phyloP scores from a whole-genome alignment of 768 basidiomycete species.

The Suillus luteus region DNA sequence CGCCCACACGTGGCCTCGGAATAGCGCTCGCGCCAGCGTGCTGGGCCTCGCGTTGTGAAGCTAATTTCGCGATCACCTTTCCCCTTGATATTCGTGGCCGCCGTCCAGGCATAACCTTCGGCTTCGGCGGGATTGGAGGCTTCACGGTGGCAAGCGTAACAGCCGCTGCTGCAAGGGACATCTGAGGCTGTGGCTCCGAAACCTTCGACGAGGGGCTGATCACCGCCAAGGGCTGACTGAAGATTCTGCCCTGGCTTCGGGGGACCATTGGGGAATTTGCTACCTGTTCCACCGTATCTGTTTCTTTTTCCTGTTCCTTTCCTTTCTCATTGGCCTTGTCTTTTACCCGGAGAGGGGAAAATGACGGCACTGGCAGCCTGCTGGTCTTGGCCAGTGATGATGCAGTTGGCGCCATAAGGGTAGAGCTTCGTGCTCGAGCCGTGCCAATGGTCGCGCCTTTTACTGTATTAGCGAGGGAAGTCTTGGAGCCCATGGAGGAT shows the following conservation, averaged over 20 bases:
- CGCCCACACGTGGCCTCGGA: conserved; percentile 14
- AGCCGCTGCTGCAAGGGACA: conserved; percentile 36
- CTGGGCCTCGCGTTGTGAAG: conserved; percentile 61
- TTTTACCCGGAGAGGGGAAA: conserved; percentile 19
- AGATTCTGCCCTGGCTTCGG: conserved; percentile 42
- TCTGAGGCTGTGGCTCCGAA: conserved; percentile 21
- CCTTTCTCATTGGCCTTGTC: conserved; percentile 15
- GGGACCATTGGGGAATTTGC: conserved; percentile 36
- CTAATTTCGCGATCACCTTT: conserved; percentile 74
- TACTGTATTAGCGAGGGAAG: conserved; percentile 17
- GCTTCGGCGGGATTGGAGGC: conserved; percentile 26
- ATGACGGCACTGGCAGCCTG: conserved; percentile 26
- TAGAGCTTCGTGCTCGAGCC: conserved; percentile 35
- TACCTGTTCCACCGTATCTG: conserved; percentile 32
- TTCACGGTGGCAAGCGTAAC: conserved; percentile 24
- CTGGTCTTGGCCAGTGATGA: conserved; percentile 69
- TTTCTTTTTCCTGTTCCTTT: conserved; percentile 17
- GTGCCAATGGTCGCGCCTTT: conserved; percentile 12
- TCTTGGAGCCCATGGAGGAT: conserved; percentile 34
- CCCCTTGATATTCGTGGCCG: conserved; percentile 82
- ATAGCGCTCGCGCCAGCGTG: conserved; percentile 25
- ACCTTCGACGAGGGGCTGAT: conserved; percentile 23
- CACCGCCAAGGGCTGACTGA: conserved; percentile 49
- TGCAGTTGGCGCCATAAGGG: conserved; percentile 73
- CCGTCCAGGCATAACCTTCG: conserved; percentile 43